A percentile compares a stretch with the other conserved stretches of the same genome.
phyloP scores from a whole-genome alignment of 1,284 basidiomycete species.

The Moniliella sp. region DNA sequence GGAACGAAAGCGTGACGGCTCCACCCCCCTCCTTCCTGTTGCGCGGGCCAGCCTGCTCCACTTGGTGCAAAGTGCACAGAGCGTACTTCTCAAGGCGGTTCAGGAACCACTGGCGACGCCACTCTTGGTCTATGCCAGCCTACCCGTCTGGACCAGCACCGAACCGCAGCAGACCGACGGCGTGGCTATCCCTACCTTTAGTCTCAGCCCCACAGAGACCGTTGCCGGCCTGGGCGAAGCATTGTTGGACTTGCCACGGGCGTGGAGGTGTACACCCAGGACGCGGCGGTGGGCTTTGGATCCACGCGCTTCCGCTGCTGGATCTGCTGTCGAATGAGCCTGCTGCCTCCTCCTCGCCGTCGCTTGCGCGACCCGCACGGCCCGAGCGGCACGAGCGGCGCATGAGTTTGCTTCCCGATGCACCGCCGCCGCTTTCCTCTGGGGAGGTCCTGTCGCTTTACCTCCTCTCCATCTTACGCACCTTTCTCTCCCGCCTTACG shows the following conservation, averaged over 20 bases:
- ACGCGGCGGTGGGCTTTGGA: conserved; percentile 73
- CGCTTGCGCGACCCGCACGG: no score
- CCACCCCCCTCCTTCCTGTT: no score
- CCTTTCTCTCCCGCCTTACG: conserved; percentile 40
- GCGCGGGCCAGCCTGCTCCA: conserved; percentile 45
- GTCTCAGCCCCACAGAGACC: conserved; percentile 64
- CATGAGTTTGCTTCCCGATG: no score
- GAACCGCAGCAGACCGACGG: conserved; percentile 41
- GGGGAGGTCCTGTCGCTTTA: conserved; percentile 48
- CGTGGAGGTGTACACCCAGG: conserved; percentile 79
- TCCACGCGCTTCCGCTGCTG: conserved; percentile 55
- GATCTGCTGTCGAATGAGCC: no score
- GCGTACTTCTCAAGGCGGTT: conserved; percentile 56
- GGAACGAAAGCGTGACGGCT: no score
- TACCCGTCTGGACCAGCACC: conserved; percentile 55
- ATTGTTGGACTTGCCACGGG: conserved; percentile 65
- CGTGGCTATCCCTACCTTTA: conserved; percentile 71
- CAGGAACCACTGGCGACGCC: conserved; percentile 60
- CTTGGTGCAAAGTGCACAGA: conserved; percentile 55
- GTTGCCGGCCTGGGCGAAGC: conserved; percentile 77
- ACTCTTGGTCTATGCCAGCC: conserved; percentile 50
- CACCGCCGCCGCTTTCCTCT: no score
- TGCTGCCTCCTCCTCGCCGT: no score
- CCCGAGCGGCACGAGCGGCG: no score
- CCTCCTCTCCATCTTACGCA: conserved; percentile 51